phyloP scores from a whole-genome alignment of 2,329 filamentous ascomycete genomes.

The Fusarium cyanostomum region DNA sequence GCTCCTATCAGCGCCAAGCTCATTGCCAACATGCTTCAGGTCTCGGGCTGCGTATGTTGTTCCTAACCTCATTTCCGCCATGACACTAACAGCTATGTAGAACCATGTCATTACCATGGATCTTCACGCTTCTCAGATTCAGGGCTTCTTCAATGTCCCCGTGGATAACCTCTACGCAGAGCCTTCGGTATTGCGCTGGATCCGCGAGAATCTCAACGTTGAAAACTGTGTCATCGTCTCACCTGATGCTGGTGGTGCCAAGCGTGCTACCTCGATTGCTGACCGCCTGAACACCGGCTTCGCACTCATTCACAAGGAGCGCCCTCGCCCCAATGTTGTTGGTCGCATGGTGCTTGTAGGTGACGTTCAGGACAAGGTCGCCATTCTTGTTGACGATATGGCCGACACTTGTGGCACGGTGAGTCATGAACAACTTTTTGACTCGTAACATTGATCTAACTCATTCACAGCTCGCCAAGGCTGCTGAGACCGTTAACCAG shows the following conservation, averaged over 20 bases:
- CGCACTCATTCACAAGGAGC: constrained; percentile 96
- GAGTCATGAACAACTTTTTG: constrained; percentile 17
- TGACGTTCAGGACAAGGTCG: constrained; percentile 88
- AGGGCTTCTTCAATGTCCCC: constrained; percentile 91
- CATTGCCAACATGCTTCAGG: constrained; percentile 97
- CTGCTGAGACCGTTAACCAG: constrained; percentile 85
- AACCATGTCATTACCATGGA: constrained; percentile 89
- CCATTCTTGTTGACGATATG: constrained; percentile 98
- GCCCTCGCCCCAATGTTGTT: constrained; percentile 85
- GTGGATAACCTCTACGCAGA: constrained; percentile 89
- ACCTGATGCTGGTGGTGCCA: constrained; percentile 93
- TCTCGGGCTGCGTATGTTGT: constrained; percentile 75
- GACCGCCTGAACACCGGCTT: constrained; percentile 91
- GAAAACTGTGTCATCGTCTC: constrained; percentile 92
- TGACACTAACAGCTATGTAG: constrained; percentile 35
- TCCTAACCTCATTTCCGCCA: not conserved
- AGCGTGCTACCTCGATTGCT: constrained; percentile 91
- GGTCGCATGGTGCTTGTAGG: constrained; percentile 95
- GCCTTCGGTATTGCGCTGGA: constrained; percentile 91
- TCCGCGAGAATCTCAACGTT: constrained; percentile 83
- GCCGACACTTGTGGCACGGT: constrained; percentile 91
- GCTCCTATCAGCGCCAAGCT: constrained; percentile 97
- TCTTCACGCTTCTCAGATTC: constrained; percentile 90
- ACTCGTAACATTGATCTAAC: constrained; percentile 15
- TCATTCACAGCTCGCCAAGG: constrained; percentile 68